These are phyloP conservation scores for Ophioceras dolichostomum DNA, from an alignment of 2,329 filamentous ascomycete species.

Conservation along the genomic window DNA sequence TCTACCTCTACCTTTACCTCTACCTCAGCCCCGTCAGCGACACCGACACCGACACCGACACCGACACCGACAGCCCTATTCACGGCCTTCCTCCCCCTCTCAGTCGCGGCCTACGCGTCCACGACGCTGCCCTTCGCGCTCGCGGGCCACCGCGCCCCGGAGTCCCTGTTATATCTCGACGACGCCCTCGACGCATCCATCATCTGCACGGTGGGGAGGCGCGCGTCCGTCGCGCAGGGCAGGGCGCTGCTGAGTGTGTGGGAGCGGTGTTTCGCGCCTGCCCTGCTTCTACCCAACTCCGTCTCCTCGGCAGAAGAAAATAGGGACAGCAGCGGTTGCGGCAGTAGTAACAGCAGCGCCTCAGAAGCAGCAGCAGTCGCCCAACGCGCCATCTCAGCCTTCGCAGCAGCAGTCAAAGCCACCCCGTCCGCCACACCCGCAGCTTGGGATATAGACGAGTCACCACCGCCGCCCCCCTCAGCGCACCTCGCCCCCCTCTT, in stretches of 20 bases:
- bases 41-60: too few species aligned
- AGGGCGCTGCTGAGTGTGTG: conserved; percentile 63
- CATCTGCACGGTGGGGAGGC: conserved; percentile 65
- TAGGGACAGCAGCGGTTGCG: neutral
- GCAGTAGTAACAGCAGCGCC: conserved; percentile 5
- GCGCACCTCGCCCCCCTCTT: conserved; percentile 63
- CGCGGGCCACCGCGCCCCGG: conserved; percentile 45
- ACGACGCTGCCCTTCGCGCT: conserved; percentile 66
- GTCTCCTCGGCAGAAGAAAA: too few species aligned
- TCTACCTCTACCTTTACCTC: too few species aligned
- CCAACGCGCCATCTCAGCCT: conserved; percentile 1
- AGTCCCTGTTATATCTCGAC: conserved; percentile 44
- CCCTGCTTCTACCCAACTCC: conserved; percentile 2
- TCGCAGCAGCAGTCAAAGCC: conserved; percentile 18
- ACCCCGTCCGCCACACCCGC: too few species aligned
- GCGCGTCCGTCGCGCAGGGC: conserved; percentile 65
- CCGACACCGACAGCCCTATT: conserved; percentile 32
- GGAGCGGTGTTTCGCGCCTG: conserved; percentile 52
- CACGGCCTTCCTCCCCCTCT: conserved; percentile 55
- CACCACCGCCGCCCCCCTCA: conserved; percentile 29
- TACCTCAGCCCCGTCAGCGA: too few species aligned
- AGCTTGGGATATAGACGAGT: too few species aligned
- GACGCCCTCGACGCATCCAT: conserved; percentile 67
- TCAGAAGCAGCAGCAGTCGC: neutral
- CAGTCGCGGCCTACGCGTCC: conserved; percentile 57